These are phyloP conservation scores for Pseudonitzschia multistriata DNA, from an alignment of 108 stramenopile species.

Conservation along the genomic window DNA sequence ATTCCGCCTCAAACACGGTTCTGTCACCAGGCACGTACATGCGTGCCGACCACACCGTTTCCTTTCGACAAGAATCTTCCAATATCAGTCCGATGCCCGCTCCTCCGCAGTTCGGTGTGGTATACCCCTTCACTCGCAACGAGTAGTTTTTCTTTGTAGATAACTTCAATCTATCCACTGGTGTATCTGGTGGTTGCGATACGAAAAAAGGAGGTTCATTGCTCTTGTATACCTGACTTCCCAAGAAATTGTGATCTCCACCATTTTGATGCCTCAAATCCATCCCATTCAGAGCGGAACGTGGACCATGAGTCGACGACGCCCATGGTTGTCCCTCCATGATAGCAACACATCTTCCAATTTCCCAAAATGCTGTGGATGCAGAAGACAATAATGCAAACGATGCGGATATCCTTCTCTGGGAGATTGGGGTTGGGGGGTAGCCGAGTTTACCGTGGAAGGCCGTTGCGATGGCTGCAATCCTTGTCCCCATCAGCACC, in stretches of 20 bases:
- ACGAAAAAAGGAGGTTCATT: background rate
- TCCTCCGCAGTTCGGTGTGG: conserved; percentile 45
- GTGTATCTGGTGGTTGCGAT: background rate
- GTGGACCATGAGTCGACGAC: background rate
- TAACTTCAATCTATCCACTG: background rate
- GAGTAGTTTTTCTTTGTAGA: conserved; percentile 23
- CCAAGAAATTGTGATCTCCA: background rate
- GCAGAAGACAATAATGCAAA: background rate
- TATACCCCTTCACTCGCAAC: conserved; percentile 53
- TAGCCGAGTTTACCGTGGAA: background rate
- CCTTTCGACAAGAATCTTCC: conserved; percentile 44
- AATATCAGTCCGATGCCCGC: conserved; percentile 58
- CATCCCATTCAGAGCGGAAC: background rate
- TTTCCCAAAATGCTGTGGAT: conserved; percentile 1
- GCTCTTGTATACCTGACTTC: background rate
- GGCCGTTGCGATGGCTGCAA: background rate
- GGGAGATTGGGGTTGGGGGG: background rate
- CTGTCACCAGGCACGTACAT: conserved; percentile 40
- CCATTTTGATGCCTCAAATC: background rate
- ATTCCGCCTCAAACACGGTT: conserved; percentile 70
- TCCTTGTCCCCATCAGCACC: background rate
- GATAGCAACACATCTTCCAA: conserved; percentile 9
- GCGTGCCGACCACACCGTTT: conserved; percentile 50
- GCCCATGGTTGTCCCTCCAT: conserved; percentile 13
- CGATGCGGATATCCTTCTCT: background rate